Evolutionary conservation across 1,284 basidiomycete species (phyloP), one percentile per base, ranked within the genome.

Genomic region (Ustilago curta): DNA sequence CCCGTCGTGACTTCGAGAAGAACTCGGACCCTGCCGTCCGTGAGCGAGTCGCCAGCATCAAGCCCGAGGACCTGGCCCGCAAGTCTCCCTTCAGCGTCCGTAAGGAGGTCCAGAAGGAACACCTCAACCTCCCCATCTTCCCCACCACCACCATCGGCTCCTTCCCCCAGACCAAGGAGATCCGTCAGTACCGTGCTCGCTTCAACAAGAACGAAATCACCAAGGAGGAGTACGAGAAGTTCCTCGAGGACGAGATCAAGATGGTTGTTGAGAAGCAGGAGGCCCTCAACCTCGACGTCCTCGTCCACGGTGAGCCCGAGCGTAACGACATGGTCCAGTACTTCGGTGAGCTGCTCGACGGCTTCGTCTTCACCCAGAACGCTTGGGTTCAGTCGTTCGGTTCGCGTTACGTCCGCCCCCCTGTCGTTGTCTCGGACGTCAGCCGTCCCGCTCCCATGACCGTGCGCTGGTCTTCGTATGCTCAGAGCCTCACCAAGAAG

Each of bases 271-370:
- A 91, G 80, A 94, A 97, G 92, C 97, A 99, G 87, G 96, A 99
- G 89, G 91, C 90, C 86, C 90, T 95, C 78, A 95, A 93, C 82
- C 91, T 99, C 78, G 97, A 99, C 88, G 90, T 99, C 72, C 90
- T 99, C 83, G 97, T 99, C 78, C 97, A 99, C 88, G 97, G 97
- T 85, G 97, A 99, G 88, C 93, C 97, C 63, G 95, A 98, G 89
- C 91, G 95, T 84, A 97, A 97, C 87, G 95, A 98, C 90, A 97
- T 97, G 95, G 86, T 97, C 70, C 94, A 97, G 88, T 99, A 99
- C 91, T 99, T 99, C 83, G 97, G 97, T 84, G 97, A 99, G 88
- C 93, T 91, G 85, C 89, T 99, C 81, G 89, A 91, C 73, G 97
- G 97, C 80, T 98, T 99, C 86, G 94, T 93, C 87, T 97, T 97